Evolutionary conservation across 305 asterid species (phyloP).

Genomic region (Ilex paraguariensis): DNA sequence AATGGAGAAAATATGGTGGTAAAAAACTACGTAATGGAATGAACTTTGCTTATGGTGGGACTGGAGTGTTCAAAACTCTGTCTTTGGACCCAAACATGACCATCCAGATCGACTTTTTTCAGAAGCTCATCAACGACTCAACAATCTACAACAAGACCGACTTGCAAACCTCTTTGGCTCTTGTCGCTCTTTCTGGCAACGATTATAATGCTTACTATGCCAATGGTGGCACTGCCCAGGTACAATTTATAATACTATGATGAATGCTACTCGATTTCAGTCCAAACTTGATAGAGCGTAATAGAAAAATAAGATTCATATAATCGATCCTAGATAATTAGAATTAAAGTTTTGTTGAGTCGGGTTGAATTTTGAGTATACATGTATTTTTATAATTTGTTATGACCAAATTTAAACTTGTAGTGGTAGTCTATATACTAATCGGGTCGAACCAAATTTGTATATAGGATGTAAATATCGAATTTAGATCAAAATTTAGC

Average conservation of each 20-base stretch:
- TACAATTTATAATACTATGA: conserved; percentile 5
- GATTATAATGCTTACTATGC: conserved; percentile 45
- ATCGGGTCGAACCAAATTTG: too few species aligned
- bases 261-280: too few species aligned
- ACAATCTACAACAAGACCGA: conserved; percentile 37
- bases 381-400: too few species aligned
- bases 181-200: conserved; percentile 61
- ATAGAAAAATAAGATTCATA: too few species aligned
- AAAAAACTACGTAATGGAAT: conserved; percentile 10
- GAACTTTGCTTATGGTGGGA: conserved; percentile 25
- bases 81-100: conserved; percentile 57
- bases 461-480: too few species aligned
- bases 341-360: too few species aligned
- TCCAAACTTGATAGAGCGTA: too few species aligned
- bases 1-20: conserved; percentile 4
- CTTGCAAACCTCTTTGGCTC: conserved; percentile 43
- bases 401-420: too few species aligned
- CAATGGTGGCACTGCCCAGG: conserved; percentile 60
- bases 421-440: too few species aligned
- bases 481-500: too few species aligned
- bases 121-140: conserved; percentile 33
- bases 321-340: too few species aligned
- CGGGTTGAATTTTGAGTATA: too few species aligned
- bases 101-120: conserved; percentile 60
- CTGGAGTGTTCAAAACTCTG: conserved; percentile 13